phyloP scores from a whole-genome alignment of 2,329 filamentous ascomycete genomes.

The Ustulina deusta region DNA sequence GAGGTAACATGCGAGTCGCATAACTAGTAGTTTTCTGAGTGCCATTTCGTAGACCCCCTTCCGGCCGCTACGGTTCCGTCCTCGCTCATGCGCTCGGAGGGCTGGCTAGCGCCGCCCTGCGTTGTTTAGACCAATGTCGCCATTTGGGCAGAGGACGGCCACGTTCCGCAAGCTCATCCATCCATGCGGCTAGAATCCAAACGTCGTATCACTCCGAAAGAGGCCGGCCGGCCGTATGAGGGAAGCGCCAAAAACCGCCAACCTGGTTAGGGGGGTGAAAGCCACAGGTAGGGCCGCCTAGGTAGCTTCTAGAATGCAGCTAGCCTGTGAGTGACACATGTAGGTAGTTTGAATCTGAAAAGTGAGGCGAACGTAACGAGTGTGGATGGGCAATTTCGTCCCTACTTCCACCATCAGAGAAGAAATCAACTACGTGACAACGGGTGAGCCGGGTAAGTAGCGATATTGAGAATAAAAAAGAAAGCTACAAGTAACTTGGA shows the following conservation, averaged over 20 bases:
- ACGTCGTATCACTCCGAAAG: conserved; percentile 9
- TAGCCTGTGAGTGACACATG: background rate
- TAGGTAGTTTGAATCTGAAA: background rate
- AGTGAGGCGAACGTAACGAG: background rate
- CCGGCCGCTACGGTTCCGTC: background rate
- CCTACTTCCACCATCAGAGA: background rate
- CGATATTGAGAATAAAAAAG: background rate
- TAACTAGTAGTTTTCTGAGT: too few relatives aligned
- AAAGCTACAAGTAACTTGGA: background rate
- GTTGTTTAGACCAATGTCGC: conserved; percentile 14
- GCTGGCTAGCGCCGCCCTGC: conserved; percentile 15
- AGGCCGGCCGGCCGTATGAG: conserved; percentile 4
- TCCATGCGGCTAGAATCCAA: conserved; percentile 13
- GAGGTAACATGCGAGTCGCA: too few relatives aligned
- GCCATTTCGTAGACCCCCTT: too few relatives aligned
- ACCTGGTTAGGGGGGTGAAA: background rate
- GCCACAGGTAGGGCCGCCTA: background rate
- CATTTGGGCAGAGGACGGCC: conserved; percentile 11
- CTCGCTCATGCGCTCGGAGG: conserved; percentile 4
- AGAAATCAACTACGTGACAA: background rate
- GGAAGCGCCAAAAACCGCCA: conserved; percentile 15
- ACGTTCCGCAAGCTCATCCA: background rate
- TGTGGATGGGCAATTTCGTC: background rate
- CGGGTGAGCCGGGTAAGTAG: background rate
- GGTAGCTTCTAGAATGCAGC: conserved; percentile 14